Evolutionary conservation across 371 early-diverging fungal genomes (phyloP).

Genomic region (Mortierella sp.): DNA sequence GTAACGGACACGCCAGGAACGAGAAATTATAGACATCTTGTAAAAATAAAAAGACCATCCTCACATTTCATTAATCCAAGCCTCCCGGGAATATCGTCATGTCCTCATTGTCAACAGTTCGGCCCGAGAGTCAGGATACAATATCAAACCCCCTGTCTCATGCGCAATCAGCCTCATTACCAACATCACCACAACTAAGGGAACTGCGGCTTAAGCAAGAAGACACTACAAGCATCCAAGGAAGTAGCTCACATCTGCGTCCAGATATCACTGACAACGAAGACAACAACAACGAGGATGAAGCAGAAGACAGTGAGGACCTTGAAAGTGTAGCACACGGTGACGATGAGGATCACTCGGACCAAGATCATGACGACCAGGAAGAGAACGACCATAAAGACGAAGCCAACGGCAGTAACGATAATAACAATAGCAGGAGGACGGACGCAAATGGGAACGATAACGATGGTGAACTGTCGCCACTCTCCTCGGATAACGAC

Average conservation of each 20-base stretch:
- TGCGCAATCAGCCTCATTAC: background rate
- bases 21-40: no score
- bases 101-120: background rate
- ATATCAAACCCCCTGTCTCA: conserved; percentile 16
- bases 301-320: conserved; percentile 12
- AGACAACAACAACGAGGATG: conserved; percentile 14
- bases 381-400: background rate
- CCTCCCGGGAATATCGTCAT: background rate
- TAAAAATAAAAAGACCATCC: no score
- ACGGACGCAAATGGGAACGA: conserved; percentile 3
- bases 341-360: conserved; percentile 14
- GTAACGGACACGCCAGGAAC: no score
- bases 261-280: conserved; percentile 7
- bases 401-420: background rate
- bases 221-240: background rate
- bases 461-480: conserved; percentile 17
- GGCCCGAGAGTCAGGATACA: conserved; percentile 37
- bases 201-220: conserved; percentile 19
- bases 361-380: conserved; percentile 9
- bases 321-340: background rate
- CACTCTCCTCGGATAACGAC: conserved; percentile 39
- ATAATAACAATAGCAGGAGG: background rate
- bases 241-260: conserved; percentile 1
- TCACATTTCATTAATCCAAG: no score
- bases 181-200: background rate